Evolutionary conservation across 2,329 filamentous ascomycete species (phyloP).

Genomic region (Xylaria sp.): DNA sequence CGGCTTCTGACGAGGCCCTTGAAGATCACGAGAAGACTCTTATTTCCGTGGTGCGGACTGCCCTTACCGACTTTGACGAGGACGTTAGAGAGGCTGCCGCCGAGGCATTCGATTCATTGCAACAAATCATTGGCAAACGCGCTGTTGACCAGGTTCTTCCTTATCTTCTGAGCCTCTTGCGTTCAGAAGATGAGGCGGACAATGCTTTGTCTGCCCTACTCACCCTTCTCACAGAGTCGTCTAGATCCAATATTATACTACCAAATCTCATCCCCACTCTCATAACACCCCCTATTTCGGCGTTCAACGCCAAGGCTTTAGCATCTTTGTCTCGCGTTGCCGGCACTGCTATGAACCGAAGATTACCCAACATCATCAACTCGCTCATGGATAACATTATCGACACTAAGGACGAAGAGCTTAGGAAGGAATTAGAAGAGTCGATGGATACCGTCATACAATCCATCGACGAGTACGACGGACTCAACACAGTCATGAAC

Average conservation of each 20-base stretch:
- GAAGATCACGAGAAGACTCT: constrained; percentile 96
- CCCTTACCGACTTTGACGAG: constrained; percentile 87
- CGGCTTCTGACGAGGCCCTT: constrained; percentile 86
- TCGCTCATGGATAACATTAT: constrained; percentile 94
- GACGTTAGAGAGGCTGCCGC: constrained; percentile 96
- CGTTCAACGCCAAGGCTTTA: constrained; percentile 93
- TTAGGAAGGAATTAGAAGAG: constrained; percentile 76
- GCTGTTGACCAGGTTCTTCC: constrained; percentile 96
- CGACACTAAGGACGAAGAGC: constrained; percentile 76
- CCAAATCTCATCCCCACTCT: constrained; percentile 96
- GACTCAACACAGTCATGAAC: constrained; percentile 95
- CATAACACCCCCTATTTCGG: constrained; percentile 87
- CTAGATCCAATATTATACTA: constrained; percentile 93
- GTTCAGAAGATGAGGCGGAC: constrained; percentile 86
- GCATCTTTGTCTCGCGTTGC: constrained; percentile 94
- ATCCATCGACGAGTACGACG: constrained; percentile 95
- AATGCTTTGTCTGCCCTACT: constrained; percentile 93
- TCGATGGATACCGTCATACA: constrained; percentile 91
- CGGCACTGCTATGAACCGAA: constrained; percentile 87
- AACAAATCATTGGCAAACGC: constrained; percentile 92
- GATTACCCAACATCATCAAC: constrained; percentile 90
- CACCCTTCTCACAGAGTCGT: constrained; percentile 92
- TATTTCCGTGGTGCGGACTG: constrained; percentile 92
- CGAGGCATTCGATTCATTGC: constrained; percentile 94
- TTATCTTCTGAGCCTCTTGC: constrained; percentile 87